These are phyloP conservation scores for Marasmius tenuissimus DNA, from an alignment of 1,284 basidiomycete genomes.

Conservation along the genomic window DNA sequence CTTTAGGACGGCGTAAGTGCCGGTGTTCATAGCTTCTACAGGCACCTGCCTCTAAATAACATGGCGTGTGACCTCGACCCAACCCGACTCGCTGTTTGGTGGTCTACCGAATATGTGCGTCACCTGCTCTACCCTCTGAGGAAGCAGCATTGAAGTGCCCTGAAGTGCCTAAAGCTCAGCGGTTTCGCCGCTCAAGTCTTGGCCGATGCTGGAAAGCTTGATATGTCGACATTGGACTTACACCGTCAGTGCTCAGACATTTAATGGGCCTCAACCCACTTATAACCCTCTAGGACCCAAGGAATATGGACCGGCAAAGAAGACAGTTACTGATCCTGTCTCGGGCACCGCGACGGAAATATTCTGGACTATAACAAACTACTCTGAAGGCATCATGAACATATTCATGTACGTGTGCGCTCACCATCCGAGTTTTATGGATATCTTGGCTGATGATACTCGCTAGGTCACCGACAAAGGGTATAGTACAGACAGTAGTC, in stretches of 20 bases:
- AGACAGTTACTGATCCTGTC: conserved; percentile 40
- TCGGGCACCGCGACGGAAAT: conserved; percentile 47
- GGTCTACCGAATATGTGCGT: conserved; percentile 49
- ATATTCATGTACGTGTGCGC: conserved; percentile 40
- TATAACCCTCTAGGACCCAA: conserved; percentile 40
- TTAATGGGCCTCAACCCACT: neutral
- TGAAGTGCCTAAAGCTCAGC: conserved; percentile 50
- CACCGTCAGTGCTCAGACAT: conserved; percentile 38
- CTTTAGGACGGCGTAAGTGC: conserved; percentile 45
- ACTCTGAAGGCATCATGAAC: conserved; percentile 42
- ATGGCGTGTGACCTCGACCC: conserved; percentile 65
- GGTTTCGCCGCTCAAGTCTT: conserved; percentile 54
- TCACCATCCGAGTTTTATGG: too few relatives aligned
- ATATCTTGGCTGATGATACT: neutral
- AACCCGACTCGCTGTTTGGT: conserved; percentile 54
- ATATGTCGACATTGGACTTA: conserved; percentile 42
- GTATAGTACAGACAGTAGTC: conserved; percentile 44
- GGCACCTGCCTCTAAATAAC: conserved; percentile 57
- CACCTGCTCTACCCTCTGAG: neutral
- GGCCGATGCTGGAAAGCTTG: conserved; percentile 42
- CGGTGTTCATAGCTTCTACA: conserved; percentile 59
- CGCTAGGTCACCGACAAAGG: conserved; percentile 35
- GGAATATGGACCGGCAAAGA: conserved; percentile 45
- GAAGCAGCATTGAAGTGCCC: neutral
- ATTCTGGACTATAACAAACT: conserved; percentile 50